Evolutionary conservation across 2,329 filamentous ascomycete genomes (phyloP), one percentile per base, ranked within the genome.

Genomic region (Malbranchea cinnamomea): DNA sequence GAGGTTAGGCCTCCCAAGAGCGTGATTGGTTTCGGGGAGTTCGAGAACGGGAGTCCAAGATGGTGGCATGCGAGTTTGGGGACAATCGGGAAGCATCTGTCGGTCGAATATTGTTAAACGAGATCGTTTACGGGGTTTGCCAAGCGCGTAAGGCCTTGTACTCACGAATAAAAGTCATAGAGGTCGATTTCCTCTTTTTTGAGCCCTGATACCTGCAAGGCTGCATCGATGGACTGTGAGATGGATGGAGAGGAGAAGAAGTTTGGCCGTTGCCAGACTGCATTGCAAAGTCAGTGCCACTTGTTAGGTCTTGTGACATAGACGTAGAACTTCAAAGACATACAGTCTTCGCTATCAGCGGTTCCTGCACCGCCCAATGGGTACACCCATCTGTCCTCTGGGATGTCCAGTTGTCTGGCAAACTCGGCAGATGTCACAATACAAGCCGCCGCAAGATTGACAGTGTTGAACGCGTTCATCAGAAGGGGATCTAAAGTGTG

Each of bases 381-480:
- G 42, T 77, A 78, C 1, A 78, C 65, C 71, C 71, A 78, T 45
- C 62, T 62, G 4, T 58, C 55, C 28, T 63, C 42, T 0, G 68
- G 60, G 7, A 78, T 62, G 0, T 64, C 63, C 2, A 78, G 52
- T 24, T 63, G 48, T 23, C 47, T 50, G 0, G 75, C 74, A 42
- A 61, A 56, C 1, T 67, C 57, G 0, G 57, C 60, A 0, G 69
- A 70, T 0, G 74, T 78, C 3, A 79, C 35, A 10, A 79, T 57
- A 33, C 65, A 63, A 5, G 73, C 70, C 0, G 61, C 68, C 2
- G 73, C 65, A 9, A 78, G 53, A 36, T 79, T 78, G 20, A 79
- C 65, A 2, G 62, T 74, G 39, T 78, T 79, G 52, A 78, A 78
- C 0, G 74, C 74, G 42, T 79, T 79, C 74, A 78, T 78, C 6